phyloP scores from a whole-genome alignment of 345 rosid genomes.

The Populus alba region DNA sequence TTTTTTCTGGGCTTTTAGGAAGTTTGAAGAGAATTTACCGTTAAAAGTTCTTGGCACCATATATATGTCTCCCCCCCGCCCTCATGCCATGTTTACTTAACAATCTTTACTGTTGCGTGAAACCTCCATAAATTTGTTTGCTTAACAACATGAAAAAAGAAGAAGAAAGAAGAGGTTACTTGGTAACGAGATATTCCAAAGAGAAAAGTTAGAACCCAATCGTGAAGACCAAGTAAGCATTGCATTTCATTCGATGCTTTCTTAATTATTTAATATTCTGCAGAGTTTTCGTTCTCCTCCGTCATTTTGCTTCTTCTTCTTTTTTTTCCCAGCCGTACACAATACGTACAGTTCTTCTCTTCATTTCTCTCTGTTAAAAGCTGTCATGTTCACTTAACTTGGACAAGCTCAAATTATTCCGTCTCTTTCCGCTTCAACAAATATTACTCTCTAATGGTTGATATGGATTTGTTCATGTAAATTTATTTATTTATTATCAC shows the following conservation, averaged over 20 bases:
- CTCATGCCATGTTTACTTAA: not conserved
- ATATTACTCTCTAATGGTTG: not conserved
- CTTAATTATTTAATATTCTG: not conserved
- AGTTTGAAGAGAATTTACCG: not conserved
- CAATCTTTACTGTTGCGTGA: not conserved
- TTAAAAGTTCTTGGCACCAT: too few species aligned
- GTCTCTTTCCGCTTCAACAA: not conserved
- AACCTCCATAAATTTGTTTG: not conserved
- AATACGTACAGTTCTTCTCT: not conserved
- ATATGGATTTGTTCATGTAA: too few species aligned
- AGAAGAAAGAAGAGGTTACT: not conserved
- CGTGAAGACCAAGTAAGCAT: not conserved
- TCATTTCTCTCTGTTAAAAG: too few species aligned
- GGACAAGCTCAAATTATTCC: not conserved
- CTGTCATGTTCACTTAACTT: not conserved
- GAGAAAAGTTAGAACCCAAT: not conserved
- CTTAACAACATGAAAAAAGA: too few species aligned
- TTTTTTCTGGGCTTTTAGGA: not conserved
- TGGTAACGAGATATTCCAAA: not conserved
- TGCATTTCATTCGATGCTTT: not conserved
- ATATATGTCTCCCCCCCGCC: too few species aligned
- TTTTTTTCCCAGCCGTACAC: not conserved
- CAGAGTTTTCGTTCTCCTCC: not conserved
- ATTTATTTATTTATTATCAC: too few species aligned
- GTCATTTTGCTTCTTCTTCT: not conserved